These are phyloP conservation scores for Betula pendula DNA, from an alignment of 306 rosid genomes.

Conservation along the genomic window DNA sequence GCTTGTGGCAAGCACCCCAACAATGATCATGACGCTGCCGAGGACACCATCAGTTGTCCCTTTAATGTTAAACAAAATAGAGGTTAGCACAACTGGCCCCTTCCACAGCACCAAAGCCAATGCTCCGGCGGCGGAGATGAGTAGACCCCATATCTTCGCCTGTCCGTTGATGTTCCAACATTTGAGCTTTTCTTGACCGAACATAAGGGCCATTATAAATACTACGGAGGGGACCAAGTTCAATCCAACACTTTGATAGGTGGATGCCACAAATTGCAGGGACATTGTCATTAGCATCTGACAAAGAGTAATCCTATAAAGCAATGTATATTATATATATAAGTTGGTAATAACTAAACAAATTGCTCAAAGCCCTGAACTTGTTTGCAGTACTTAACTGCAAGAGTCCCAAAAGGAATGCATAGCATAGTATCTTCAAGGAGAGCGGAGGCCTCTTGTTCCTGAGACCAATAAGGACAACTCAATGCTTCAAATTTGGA, in stretches of 20 bases:
- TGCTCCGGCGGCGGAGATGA: background rate
- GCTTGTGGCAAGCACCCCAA: conserved; percentile 10
- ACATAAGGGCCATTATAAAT: conserved; percentile 12
- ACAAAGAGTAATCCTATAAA: conserved; percentile 12
- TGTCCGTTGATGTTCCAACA: conserved; percentile 6
- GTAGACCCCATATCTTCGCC: conserved; percentile 4
- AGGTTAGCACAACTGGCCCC: conserved; percentile 5
- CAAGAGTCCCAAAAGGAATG: conserved; percentile 10
- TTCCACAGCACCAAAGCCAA: background rate
- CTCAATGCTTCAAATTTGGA: background rate
- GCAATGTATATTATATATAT: background rate
- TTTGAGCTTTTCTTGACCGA: conserved; percentile 5
- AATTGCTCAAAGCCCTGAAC: background rate
- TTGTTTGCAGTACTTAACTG: conserved; percentile 9
- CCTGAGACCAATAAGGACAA: background rate
- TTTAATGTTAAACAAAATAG: background rate
- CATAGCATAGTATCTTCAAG: conserved; percentile 10
- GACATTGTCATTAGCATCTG: conserved; percentile 5
- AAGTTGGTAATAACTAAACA: background rate
- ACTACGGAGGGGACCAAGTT: conserved; percentile 15
- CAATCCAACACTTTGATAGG: conserved; percentile 8
- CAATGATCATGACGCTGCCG: conserved; percentile 1
- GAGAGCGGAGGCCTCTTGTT: conserved; percentile 20
- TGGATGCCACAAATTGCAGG: background rate
- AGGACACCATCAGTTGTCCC: background rate